Percentiles rank a stretch among this genome's conserved stretches.
Evolutionary conservation across 129 eudicot species (phyloP).

Genomic region (carrot (Daucus carota)): DH1_v3.0 NC_030385.2:40458001-40458500

Average conservation of each 20-base stretch:
- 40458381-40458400: conserved; percentile 44
- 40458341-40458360: neutral
- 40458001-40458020: neutral
- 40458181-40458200: conserved; percentile 45
- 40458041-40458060: neutral
- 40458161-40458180: conserved; percentile 56
- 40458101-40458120: neutral
- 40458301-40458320: neutral
- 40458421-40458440: conserved; percentile 50
- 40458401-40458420: conserved; percentile 55
- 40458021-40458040: neutral
- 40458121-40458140: neutral
- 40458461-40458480: conserved; percentile 44
- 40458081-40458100: neutral
- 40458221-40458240: conserved; percentile 52
- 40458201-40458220: conserved; percentile 55
- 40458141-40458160: neutral
- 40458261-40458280: conserved; percentile 49
- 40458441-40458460: conserved; percentile 43
- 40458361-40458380: conserved; percentile 62
- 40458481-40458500: conserved; percentile 40
- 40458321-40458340: neutral
- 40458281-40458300: conserved; percentile 5
- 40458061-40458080: neutral
- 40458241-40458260: conserved; percentile 56